Evolutionary conservation across 306 rosid genomes (phyloP).

Genomic region (Malus asiatica): DNA sequence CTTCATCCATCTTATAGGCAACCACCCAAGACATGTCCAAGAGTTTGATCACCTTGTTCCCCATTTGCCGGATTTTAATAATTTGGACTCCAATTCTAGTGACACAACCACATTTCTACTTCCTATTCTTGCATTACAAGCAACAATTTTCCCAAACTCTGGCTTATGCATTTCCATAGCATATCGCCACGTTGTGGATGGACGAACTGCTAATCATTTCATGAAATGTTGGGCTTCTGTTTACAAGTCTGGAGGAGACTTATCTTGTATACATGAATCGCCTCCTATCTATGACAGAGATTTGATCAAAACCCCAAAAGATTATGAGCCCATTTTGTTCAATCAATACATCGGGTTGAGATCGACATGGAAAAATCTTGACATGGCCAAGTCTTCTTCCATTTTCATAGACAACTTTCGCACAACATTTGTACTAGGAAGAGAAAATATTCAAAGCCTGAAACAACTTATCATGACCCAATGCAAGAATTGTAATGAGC

Average conservation of each 20-base stretch:
- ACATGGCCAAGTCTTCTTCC: not conserved
- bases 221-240: slow-evolving; percentile 30
- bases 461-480: not conserved
- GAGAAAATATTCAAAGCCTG: not conserved
- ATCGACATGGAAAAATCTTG: not conserved
- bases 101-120: not conserved
- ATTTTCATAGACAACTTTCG: slow-evolving; percentile 1
- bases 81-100: not conserved
- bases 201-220: slow-evolving; percentile 18
- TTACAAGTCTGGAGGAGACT: not conserved
- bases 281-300: slow-evolving; percentile 1
- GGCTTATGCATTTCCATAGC: slow-evolving; percentile 17
- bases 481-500: not conserved
- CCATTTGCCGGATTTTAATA: not conserved
- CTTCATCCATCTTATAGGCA: slow-evolving; percentile 4
- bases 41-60: slow-evolving; percentile 23
- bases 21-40: slow-evolving; percentile 4
- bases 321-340: not conserved
- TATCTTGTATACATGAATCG: not conserved
- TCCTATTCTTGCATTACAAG: slow-evolving; percentile 20
- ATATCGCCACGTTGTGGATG: slow-evolving; percentile 28
- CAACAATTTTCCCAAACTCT: slow-evolving; percentile 22
- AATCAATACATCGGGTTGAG: not conserved
- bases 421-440: not conserved
- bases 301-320: slow-evolving; percentile 5